Evolutionary conservation across 2,329 filamentous ascomycete genomes (phyloP), one percentile per base, ranked within the genome.

Genomic region (Coniella vitis): DNA sequence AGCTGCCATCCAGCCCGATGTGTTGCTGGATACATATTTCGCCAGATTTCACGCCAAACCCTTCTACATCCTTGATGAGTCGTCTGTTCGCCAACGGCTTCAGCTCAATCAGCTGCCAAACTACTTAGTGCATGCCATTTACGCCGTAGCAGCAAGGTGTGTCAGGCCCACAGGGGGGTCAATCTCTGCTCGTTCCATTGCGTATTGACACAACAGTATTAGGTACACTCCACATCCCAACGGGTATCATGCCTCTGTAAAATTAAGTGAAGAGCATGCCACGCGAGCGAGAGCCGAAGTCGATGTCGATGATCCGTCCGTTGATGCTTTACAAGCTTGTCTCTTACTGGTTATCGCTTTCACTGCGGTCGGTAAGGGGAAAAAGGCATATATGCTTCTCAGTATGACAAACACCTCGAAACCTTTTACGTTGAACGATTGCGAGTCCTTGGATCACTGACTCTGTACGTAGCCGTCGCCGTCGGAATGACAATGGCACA

Each of bases 341-440:
- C 69, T 95, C 39, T 72, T 95, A 9, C 76, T 95, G 2, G 81
- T 85, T 0, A 81, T 84, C 60, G 83, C 87, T 3, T 90, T 83
- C 58, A 88, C 83, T 42, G 87, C 88, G 32, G 75, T 81, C 25
- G 88, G 89, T 21, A 83, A 85, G 59, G 87, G 88, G 14, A 91
- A 87, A 67, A 93, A 87, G 65, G 84, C 87, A 1, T 93, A 90
- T 57, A 94, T 94, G 88, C 74, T 90, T 35, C 73, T 94, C 57
- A 80, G 87, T 87, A 81, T 17, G 52, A 3, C 14, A 10, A 16
- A 32, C 16, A 7, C 17, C 56, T 54, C 51, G 17, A 13, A 9
- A 34, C 2, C 16, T 29, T 4, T 37, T 17, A 16, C 10, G 2
- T 10, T 20, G 12, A 10, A 8, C 34, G 8, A 47, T 22, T 16